A percentile compares a stretch with the other conserved stretches of the same genome.
Conservation (phyloP, 2,329 filamentous ascomycete genomes). For the Cladosporium austrohemisphaericum region DNA sequence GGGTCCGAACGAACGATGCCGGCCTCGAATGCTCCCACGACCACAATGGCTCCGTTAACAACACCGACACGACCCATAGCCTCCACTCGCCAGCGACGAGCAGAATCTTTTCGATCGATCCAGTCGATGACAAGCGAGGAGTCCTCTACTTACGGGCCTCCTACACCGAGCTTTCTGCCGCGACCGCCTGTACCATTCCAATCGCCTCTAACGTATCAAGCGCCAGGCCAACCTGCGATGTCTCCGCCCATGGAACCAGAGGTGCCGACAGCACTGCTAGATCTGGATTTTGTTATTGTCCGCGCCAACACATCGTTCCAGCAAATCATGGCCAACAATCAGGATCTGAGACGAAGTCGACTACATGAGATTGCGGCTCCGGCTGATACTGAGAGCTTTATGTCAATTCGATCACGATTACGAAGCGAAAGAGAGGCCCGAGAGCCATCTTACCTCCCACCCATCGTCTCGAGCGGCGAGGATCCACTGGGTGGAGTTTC, state of each 20-base stretch:
- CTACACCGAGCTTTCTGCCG: slow-evolving; percentile 22
- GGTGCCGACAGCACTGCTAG: slow-evolving; percentile 40
- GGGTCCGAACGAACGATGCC: slow-evolving; percentile 21
- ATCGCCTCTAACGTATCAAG: slow-evolving; percentile 6
- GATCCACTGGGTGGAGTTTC: slow-evolving; percentile 41
- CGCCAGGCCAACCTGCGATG: not conserved
- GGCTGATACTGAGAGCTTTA: slow-evolving; percentile 41
- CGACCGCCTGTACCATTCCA: slow-evolving; percentile 9
- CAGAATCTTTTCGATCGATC: slow-evolving; percentile 33
- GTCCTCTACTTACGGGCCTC: slow-evolving; percentile 22
- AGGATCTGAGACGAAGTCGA: slow-evolving; percentile 37
- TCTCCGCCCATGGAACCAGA: slow-evolving; percentile 16
- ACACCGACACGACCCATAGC: slow-evolving; percentile 25
- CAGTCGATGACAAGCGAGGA: slow-evolving; percentile 30
- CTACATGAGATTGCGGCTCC: slow-evolving; percentile 43
- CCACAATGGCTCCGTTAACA: not conserved
- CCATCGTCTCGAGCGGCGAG: slow-evolving; percentile 43
- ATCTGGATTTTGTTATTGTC: slow-evolving; percentile 46
- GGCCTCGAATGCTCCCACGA: not conserved
- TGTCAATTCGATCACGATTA: slow-evolving; percentile 42
- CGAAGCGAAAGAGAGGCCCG: slow-evolving; percentile 45
- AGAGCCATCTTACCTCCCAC: slow-evolving; percentile 49
- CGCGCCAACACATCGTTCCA: slow-evolving; percentile 45
- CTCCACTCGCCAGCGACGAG: slow-evolving; percentile 25
- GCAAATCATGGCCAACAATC: slow-evolving; percentile 39